phyloP scores from a whole-genome alignment of 108 stramenopile genomes.

The Cylindrotheca closterium region DNA sequence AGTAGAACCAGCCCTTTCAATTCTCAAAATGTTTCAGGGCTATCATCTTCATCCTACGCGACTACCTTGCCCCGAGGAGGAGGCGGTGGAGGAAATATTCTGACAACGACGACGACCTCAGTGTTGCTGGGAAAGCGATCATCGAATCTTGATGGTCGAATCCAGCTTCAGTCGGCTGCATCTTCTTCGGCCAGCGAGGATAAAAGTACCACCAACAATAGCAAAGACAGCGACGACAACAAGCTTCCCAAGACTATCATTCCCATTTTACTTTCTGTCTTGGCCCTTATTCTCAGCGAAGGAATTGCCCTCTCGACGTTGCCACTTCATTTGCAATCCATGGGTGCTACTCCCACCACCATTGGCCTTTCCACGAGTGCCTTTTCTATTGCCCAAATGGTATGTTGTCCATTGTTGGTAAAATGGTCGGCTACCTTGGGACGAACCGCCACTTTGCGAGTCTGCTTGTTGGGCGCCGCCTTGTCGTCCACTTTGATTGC shows the following conservation, averaged over 20 bases:
- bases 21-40: too few relatives aligned
- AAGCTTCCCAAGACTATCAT: constrained; percentile 16
- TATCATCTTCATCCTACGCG: too few relatives aligned
- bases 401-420: constrained; percentile 25
- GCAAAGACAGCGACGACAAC: background rate
- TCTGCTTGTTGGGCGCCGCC: constrained; percentile 25
- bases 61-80: too few relatives aligned
- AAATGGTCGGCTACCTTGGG: constrained; percentile 16
- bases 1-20: too few relatives aligned
- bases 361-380: constrained; percentile 27
- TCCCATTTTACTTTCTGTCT: constrained; percentile 28
- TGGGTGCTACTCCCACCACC: constrained; percentile 18
- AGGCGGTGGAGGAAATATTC: too few relatives aligned
- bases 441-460: constrained; percentile 13
- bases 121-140: too few relatives aligned
- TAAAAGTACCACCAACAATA: too few relatives aligned
- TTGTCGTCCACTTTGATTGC: constrained; percentile 18
- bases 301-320: constrained; percentile 30
- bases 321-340: constrained; percentile 27
- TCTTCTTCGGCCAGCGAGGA: too few relatives aligned
- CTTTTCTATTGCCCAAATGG: constrained; percentile 35
- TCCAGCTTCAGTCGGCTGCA: too few relatives aligned
- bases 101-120: too few relatives aligned
- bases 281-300: constrained; percentile 34
- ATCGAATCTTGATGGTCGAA: too few relatives aligned